A percentile compares a stretch with the other conserved stretches of the same genome.
These are phyloP conservation scores for Phytophthora colocasiae DNA, from an alignment of 352 stramenopile genomes.

Conservation along the genomic window DNA sequence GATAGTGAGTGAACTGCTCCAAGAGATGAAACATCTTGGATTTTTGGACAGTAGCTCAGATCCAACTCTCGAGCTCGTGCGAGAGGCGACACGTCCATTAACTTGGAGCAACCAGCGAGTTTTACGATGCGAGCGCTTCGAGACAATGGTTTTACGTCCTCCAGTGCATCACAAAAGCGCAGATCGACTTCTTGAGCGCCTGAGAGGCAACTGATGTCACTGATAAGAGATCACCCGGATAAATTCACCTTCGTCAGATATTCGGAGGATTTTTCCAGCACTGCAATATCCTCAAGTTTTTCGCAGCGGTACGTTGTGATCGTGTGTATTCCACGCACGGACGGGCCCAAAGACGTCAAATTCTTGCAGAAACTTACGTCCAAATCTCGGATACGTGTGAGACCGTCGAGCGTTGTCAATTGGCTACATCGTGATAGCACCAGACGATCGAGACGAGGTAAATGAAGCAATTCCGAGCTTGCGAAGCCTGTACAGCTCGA, in stretches of 20 bases:
- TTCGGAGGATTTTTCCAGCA: slow-evolving; percentile 26
- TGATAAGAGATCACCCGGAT: slow-evolving; percentile 60
- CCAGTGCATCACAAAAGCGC: slow-evolving; percentile 71
- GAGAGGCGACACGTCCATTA: slow-evolving; percentile 59
- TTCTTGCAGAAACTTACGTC: slow-evolving; percentile 80
- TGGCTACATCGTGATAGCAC: slow-evolving; percentile 64
- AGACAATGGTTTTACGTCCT: slow-evolving; percentile 48
- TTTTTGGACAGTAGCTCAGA: slow-evolving; percentile 66
- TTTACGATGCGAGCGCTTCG: slow-evolving; percentile 53
- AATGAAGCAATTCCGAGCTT: slow-evolving; percentile 41
- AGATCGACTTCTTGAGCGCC: slow-evolving; percentile 56
- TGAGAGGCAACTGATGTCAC: slow-evolving; percentile 50
- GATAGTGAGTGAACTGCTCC: slow-evolving; percentile 60
- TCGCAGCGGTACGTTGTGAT: slow-evolving; percentile 68
- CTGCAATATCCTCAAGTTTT: slow-evolving; percentile 49
- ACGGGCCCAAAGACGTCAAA: slow-evolving; percentile 39
- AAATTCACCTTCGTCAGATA: slow-evolving; percentile 51
- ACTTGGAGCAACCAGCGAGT: slow-evolving; percentile 57
- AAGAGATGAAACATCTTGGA: slow-evolving; percentile 61
- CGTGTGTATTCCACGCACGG: slow-evolving; percentile 39
- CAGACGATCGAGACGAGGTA: slow-evolving; percentile 51
- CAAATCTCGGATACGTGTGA: slow-evolving; percentile 52
- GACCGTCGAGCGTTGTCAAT: slow-evolving; percentile 50
- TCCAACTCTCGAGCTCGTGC: slow-evolving; percentile 60
- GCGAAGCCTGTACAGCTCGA: slow-evolving; percentile 58